These are phyloP conservation scores for Hymenoscyphus albidus DNA, from an alignment of 2,329 filamentous ascomycete genomes.

Conservation along the genomic window DNA sequence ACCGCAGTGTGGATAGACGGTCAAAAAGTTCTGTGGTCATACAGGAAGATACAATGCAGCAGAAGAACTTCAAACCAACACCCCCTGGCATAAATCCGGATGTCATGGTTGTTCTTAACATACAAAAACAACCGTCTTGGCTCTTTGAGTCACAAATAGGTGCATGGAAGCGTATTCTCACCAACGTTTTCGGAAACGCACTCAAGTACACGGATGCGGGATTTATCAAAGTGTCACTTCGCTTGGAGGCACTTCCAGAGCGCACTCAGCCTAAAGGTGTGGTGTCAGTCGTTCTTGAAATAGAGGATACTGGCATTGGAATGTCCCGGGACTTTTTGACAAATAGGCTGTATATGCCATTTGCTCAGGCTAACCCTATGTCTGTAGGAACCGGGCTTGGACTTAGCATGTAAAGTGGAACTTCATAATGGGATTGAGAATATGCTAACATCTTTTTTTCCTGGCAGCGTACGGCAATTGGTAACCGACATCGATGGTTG, in stretches of 20 bases:
- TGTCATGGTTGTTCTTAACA: conserved; percentile 42
- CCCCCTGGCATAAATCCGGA: conserved; percentile 5
- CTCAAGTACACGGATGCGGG: conserved; percentile 56
- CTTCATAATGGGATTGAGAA: too few relatives aligned
- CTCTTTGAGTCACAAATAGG: conserved; percentile 51
- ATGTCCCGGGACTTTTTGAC: conserved; percentile 58
- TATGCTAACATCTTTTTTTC: too few relatives aligned
- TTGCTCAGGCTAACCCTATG: conserved; percentile 56
- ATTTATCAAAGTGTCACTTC: conserved; percentile 43
- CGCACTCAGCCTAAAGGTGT: neutral
- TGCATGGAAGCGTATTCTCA: conserved; percentile 46
- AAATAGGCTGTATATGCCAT: conserved; percentile 54
- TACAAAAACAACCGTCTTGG: conserved; percentile 44
- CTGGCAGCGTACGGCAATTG: conserved; percentile 46
- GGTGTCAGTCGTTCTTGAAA: conserved; percentile 36
- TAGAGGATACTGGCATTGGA: conserved; percentile 60
- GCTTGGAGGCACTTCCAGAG: conserved; percentile 7
- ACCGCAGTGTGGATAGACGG: conserved; percentile 8
- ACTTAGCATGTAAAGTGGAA: conserved; percentile 45
- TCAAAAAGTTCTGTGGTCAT: neutral
- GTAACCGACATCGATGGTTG: conserved; percentile 56
- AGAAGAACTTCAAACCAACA: neutral
- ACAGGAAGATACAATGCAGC: neutral
- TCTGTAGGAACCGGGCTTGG: conserved; percentile 55
- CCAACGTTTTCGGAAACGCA: conserved; percentile 60